Percentiles rank a stretch among this genome's conserved stretches.
Conservation (phyloP, 2,329 filamentous ascomycete species). For the Botrytis byssoidea region DNA sequence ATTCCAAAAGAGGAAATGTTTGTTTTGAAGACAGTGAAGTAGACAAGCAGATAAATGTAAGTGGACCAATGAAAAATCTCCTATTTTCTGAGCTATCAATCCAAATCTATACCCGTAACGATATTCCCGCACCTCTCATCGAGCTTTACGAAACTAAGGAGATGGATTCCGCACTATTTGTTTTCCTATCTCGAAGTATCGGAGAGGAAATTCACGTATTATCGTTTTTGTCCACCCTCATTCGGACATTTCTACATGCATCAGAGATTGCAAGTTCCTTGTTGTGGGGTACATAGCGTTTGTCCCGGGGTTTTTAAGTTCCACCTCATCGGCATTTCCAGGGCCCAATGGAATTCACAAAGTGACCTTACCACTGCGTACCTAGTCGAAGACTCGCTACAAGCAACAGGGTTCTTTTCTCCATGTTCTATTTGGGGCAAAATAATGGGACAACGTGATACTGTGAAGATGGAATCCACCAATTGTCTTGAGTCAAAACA, state of each 20-base stretch:
- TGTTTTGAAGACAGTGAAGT: background rate
- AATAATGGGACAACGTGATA: background rate
- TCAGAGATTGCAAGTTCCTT: background rate
- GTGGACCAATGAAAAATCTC: background rate
- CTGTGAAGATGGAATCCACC: background rate
- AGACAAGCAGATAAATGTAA: too few relatives aligned
- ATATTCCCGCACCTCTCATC: background rate
- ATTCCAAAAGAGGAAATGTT: background rate
- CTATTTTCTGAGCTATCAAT: background rate
- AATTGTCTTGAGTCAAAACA: background rate
- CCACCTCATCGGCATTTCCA: background rate
- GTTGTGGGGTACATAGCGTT: background rate
- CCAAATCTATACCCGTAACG: background rate
- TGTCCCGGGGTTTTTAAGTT: background rate
- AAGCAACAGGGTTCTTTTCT: background rate
- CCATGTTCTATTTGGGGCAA: background rate
- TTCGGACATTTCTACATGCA: background rate
- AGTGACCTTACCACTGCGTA: background rate
- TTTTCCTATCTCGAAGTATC: background rate
- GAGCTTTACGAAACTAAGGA: background rate
- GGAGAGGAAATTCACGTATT: background rate
- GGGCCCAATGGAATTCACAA: background rate
- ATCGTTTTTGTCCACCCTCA: background rate
- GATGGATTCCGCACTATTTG: background rate
- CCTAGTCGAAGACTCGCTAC: background rate